Percentiles rank a stretch among this genome's conserved stretches.
These are phyloP conservation scores for Phytophthora sojae DNA, from an alignment of 352 stramenopile genomes.

Conservation along the genomic window DNA sequence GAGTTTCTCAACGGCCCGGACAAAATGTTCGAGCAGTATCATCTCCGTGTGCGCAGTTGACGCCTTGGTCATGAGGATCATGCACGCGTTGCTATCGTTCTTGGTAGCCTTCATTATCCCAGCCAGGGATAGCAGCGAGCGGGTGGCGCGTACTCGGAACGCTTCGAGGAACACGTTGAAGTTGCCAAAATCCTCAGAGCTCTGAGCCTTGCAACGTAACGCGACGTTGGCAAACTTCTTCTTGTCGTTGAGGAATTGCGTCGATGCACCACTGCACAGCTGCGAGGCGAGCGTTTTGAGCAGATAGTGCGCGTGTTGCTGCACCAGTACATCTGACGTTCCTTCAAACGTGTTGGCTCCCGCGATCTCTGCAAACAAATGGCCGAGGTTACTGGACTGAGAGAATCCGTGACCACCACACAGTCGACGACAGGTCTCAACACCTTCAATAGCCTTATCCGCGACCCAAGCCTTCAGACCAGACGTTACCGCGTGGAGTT, in stretches of 20 bases:
- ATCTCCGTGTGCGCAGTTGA: slow-evolving; percentile 51
- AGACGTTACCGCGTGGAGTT: not conserved
- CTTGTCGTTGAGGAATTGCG: not conserved
- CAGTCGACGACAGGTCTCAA: not conserved
- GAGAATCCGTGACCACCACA: not conserved
- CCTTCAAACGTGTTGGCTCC: not conserved
- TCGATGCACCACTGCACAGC: not conserved
- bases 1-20: slow-evolving; percentile 26
- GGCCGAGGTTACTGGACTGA: not conserved
- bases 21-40: slow-evolving; percentile 44
- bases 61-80: slow-evolving; percentile 52
- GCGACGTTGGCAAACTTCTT: not conserved
- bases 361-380: not conserved
- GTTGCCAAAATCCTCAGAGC: not conserved
- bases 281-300: not conserved
- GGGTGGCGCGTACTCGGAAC: not conserved
- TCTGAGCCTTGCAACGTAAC: not conserved
- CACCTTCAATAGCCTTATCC: not conserved
- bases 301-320: not conserved
- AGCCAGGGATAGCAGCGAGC: not conserved
- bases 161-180: not conserved
- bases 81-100: slow-evolving; percentile 49
- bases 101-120: not conserved
- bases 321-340: not conserved
- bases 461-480: not conserved